Evolutionary conservation across 306 rosid genomes (phyloP).

Genomic region (Lathyrus aphaca): DNA sequence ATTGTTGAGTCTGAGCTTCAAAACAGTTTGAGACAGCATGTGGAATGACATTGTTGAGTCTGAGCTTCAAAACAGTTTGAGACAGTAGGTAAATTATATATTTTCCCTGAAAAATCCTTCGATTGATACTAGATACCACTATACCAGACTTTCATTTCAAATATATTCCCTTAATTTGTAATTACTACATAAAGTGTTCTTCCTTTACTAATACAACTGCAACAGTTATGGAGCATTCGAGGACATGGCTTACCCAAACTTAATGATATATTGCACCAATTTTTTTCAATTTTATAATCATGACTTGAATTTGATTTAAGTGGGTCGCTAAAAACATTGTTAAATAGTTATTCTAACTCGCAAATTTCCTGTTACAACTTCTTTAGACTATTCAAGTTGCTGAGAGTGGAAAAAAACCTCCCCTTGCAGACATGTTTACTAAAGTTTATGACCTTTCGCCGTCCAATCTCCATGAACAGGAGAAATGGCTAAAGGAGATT

Average conservation of each 20-base stretch:
- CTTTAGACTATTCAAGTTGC: slow-evolving; percentile 85
- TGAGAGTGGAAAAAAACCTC: slow-evolving; percentile 76
- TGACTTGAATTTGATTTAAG: too few species aligned
- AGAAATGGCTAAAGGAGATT: slow-evolving; percentile 63
- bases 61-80: slow-evolving; percentile 60
- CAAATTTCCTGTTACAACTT: slow-evolving; percentile 52
- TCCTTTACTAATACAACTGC: not conserved
- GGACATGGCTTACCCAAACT: slow-evolving; percentile 1
- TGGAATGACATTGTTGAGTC: slow-evolving; percentile 68
- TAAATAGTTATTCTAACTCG: slow-evolving; percentile 25
- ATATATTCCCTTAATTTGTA: slow-evolving; percentile 15
- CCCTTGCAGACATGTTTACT: slow-evolving; percentile 67
- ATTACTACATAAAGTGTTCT: not conserved
- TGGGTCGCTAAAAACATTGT: too few species aligned
- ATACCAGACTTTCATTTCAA: slow-evolving; percentile 5
- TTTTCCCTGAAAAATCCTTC: slow-evolving; percentile 28
- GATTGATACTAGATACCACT: not conserved
- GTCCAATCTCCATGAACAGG: slow-evolving; percentile 78
- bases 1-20: too few species aligned
- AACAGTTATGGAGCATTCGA: not conserved
- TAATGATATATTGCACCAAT: not conserved
- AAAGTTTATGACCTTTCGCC: slow-evolving; percentile 84
- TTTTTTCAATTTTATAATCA: too few species aligned
- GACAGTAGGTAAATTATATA: slow-evolving; percentile 61
- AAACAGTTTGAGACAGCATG: too few species aligned